Percentiles rank a stretch among this genome's conserved stretches.
phyloP scores from a whole-genome alignment of 441 rosid genomes.

The Pelargonium cotyledonis region DNA sequence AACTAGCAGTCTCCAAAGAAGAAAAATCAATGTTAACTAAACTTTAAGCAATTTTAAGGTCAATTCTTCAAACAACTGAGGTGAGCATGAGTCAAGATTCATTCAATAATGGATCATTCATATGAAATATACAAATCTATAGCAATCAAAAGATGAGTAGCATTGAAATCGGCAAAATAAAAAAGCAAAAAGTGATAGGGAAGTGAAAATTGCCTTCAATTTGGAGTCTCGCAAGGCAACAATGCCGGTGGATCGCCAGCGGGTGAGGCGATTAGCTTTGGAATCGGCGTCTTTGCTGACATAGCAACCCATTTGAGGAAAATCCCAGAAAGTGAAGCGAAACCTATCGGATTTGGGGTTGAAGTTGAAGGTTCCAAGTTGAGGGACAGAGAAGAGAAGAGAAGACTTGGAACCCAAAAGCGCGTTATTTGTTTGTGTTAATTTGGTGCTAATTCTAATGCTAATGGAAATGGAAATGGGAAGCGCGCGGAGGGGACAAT shows the following conservation, averaged over 20 bases:
- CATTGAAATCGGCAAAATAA: background rate
- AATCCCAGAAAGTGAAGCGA: background rate
- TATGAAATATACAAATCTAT: no score
- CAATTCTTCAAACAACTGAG: no score
- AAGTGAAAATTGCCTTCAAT: conserved; percentile 53
- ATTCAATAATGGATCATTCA: no score
- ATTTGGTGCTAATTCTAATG: no score
- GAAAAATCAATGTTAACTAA: background rate
- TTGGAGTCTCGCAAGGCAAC: conserved; percentile 82
- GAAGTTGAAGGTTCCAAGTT: background rate
- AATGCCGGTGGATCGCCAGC: conserved; percentile 96
- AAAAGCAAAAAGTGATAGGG: background rate
- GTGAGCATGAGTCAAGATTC: no score
- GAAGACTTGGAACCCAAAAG: conserved; percentile 1
- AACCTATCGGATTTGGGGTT: no score
- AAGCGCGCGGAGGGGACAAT: no score
- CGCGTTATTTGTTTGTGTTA: background rate
- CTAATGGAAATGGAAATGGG: no score
- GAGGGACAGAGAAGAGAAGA: background rate
- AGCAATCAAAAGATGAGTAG: background rate
- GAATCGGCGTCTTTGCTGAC: conserved; percentile 63
- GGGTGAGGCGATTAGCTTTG: conserved; percentile 54
- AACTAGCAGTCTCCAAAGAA: background rate
- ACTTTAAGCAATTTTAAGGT: background rate
- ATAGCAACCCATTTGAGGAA: conserved; percentile 62